A percentile compares a stretch with the other conserved stretches of the same genome.
These are phyloP conservation scores for Trifolium pratense DNA, from an alignment of 306 rosid species.

Conservation along the genomic window DNA sequence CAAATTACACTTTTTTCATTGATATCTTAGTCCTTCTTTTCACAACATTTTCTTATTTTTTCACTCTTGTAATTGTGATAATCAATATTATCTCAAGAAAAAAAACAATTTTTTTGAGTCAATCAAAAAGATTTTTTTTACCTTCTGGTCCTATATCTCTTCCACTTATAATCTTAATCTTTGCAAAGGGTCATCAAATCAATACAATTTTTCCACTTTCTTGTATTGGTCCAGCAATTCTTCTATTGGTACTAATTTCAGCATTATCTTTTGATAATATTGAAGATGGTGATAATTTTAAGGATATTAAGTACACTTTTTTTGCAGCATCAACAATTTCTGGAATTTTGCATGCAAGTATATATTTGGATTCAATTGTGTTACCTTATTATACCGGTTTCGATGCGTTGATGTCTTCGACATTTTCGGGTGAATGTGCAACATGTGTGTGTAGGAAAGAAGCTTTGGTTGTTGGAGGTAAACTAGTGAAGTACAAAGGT, in stretches of 20 bases:
- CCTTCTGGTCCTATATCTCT: slow-evolving; percentile 88
- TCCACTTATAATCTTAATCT: slow-evolving; percentile 69
- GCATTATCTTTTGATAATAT: slow-evolving; percentile 67
- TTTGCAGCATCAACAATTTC: slow-evolving; percentile 80
- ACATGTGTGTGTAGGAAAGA: slow-evolving; percentile 85
- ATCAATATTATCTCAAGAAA: slow-evolving; percentile 48
- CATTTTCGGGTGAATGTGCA: slow-evolving; percentile 75
- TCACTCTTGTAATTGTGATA: slow-evolving; percentile 62
- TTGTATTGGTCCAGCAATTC: slow-evolving; percentile 76
- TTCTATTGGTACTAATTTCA: slow-evolving; percentile 71
- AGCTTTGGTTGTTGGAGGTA: slow-evolving; percentile 71
- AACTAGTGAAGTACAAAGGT: slow-evolving; percentile 66
- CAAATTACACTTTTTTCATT: slow-evolving; percentile 59
- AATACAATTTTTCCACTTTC: slow-evolving; percentile 73
- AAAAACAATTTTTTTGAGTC: slow-evolving; percentile 35
- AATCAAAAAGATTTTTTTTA: slow-evolving; percentile 52
- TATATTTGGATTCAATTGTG: slow-evolving; percentile 71
- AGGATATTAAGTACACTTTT: slow-evolving; percentile 64
- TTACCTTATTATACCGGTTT: slow-evolving; percentile 85
- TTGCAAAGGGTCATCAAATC: slow-evolving; percentile 76
- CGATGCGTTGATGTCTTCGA: slow-evolving; percentile 68
- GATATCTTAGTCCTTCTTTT: slow-evolving; percentile 64
- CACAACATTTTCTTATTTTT: slow-evolving; percentile 58
- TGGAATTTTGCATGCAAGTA: slow-evolving; percentile 86
- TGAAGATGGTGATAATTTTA: slow-evolving; percentile 40